These are phyloP conservation scores for Penicillium decumbens DNA, from an alignment of 2,329 filamentous ascomycete species.

Conservation along the genomic window DNA sequence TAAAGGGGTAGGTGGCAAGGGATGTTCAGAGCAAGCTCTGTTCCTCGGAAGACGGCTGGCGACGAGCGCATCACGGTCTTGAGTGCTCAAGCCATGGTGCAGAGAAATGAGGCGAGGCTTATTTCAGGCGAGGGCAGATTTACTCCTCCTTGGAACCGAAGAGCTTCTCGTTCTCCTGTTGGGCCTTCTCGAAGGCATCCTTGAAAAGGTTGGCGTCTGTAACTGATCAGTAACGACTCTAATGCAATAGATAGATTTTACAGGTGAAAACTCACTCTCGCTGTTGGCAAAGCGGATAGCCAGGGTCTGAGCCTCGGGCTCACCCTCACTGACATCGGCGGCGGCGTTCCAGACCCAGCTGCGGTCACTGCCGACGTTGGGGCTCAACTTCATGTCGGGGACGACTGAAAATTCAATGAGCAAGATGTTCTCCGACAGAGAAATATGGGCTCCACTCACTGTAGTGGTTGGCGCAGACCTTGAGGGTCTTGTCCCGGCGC, in stretches of 20 bases:
- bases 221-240: conserved; percentile 13
- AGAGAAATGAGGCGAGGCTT: conserved; percentile 1
- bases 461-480: conserved; percentile 99
- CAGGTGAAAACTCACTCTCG: conserved; percentile 65
- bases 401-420: conserved; percentile 58
- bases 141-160: conserved; percentile 55
- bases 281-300: conserved; percentile 97
- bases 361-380: conserved; percentile 96
- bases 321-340: conserved; percentile 95
- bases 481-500: conserved; percentile 98
- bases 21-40: conserved; percentile 13
- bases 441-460: conserved; percentile 54
- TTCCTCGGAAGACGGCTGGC: conserved; percentile 11
- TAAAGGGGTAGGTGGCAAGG: conserved; percentile 7
- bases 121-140: conserved; percentile 8
- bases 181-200: conserved; percentile 93
- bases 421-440: not conserved
- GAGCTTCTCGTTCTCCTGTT: conserved; percentile 88
- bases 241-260: not conserved
- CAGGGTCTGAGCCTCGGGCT: conserved; percentile 91
- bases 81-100: conserved; percentile 2
- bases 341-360: conserved; percentile 99
- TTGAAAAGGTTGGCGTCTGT: conserved; percentile 95
- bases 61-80: conserved; percentile 7
- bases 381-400: conserved; percentile 96